Evolutionary conservation across 345 rosid genomes (phyloP), one percentile per base, ranked within the genome.

Genomic region (Rhodomyrtus tomentosa): DNA sequence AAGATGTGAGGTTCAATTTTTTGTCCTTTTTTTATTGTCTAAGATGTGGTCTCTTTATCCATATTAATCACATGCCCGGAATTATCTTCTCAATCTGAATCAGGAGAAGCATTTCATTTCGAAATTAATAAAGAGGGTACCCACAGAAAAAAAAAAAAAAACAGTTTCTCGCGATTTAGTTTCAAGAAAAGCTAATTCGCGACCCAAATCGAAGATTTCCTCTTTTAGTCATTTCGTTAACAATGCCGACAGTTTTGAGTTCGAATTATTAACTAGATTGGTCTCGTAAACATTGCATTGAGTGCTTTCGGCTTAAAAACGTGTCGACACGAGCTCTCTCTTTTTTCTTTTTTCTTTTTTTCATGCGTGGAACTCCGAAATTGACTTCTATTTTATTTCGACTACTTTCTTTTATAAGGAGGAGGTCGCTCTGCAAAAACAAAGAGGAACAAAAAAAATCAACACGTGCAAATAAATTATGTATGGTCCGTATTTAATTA

Each of bases 141-240:
- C 6, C 0, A 29, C 21, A 3, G 29, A 59, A 59, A 29, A 29
- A 15, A 29, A 0, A 62, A 59, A 59, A 29, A 29, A 15, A 29
- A 0, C 3, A 29, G 4, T 0, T 0, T 68, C 1, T 36, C 3
- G 1, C 13, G 2, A 36, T 68, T 38, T 68, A 18, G 1, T 36
- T 68, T 18, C 76, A 4, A 36, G 3, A 68, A 68, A 68, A 9
- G 24, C 2, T 18, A 36, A 32, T 32, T 36, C 24, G 3, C 0
- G 1, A 21, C 13, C 8, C 45, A 32, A 68, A 36, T 36, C 24
- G 8, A 8, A 32, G 12, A 36, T 18, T 10, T 68, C 2, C 2
- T 32, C 14, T 14, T 59, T 68, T 32, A 16, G 24, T 1, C 22
- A 68, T 68, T 68, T 68, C 2, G 13, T 10, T 68, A 21, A 38